A percentile compares a stretch with the other conserved stretches of the same genome.
Conservation (phyloP, 208 protist species). For the Phytomonas sp. region DNA sequence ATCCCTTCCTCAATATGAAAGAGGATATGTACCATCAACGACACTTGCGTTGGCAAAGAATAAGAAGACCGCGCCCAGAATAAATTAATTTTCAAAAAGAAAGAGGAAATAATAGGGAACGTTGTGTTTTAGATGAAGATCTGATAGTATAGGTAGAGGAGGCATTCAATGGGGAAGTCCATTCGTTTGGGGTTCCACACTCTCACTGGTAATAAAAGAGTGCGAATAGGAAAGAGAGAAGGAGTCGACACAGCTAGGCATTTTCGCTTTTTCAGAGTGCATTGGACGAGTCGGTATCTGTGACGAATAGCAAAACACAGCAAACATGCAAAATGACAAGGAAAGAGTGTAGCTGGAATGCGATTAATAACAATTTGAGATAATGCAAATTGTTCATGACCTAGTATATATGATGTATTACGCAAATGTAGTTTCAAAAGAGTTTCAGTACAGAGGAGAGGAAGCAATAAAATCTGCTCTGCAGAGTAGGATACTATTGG, state of each 20-base stretch:
- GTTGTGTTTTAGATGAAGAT: not conserved
- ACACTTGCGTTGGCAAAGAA: not conserved
- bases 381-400: not conserved
- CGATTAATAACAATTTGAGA: not conserved
- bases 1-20: not conserved
- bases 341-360: not conserved
- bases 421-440: not conserved
- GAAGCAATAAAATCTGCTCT: not conserved
- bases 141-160: not conserved
- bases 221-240: constrained; percentile 2
- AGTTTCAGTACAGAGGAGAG: not conserved
- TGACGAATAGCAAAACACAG: not conserved
- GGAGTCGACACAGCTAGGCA: not conserved
- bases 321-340: not conserved
- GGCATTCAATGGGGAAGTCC: constrained; percentile 7
- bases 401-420: not conserved
- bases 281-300: not conserved
- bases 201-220: constrained; percentile 6
- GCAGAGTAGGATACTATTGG: not conserved
- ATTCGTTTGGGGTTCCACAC: not conserved
- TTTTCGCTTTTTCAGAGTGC: not conserved
- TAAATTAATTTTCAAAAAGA: constrained; percentile 5
- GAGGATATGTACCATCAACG: not conserved
- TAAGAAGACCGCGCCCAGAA: not conserved
- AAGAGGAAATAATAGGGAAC: constrained; percentile 22